Evolutionary conservation across 2,329 filamentous ascomycete species (phyloP).

Genomic region (Phyllosticta paracitricarpa): DNA sequence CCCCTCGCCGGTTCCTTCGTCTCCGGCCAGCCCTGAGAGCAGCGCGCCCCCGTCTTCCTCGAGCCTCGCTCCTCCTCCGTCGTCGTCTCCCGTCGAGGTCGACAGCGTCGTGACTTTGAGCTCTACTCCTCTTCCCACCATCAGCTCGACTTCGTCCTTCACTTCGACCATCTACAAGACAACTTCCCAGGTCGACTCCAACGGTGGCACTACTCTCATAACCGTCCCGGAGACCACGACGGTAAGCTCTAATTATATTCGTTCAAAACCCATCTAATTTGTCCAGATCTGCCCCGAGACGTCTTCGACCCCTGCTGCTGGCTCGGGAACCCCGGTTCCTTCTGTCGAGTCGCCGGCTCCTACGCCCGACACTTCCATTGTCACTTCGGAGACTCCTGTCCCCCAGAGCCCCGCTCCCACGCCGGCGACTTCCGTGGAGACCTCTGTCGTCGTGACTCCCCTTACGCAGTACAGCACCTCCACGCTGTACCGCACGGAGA

Average conservation of each 20-base stretch:
- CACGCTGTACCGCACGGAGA: conserved; percentile 6
- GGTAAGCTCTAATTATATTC: neutral
- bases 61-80: neutral
- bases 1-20: neutral
- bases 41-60: neutral
- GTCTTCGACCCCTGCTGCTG: neutral
- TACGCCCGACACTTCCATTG: neutral
- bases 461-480: conserved; percentile 3
- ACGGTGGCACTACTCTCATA: neutral
- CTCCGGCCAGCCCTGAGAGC: neutral
- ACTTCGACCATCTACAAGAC: conserved; percentile 1
- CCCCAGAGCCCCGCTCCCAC: neutral
- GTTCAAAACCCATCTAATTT: neutral
- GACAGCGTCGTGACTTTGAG: neutral
- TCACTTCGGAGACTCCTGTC: neutral
- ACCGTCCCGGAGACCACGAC: neutral
- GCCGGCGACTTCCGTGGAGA: neutral
- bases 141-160: conserved; percentile 2
- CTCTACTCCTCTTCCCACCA: neutral
- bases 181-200: neutral
- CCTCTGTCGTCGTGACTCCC: neutral
- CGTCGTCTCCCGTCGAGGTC: neutral
- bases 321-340: neutral
- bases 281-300: conserved; percentile 5
- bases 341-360: neutral